Percentiles rank a stretch among this genome's conserved stretches.
These are phyloP conservation scores for Fusarium guadeloupense DNA, from an alignment of 2,329 filamentous ascomycete genomes.

Conservation along the genomic window DNA sequence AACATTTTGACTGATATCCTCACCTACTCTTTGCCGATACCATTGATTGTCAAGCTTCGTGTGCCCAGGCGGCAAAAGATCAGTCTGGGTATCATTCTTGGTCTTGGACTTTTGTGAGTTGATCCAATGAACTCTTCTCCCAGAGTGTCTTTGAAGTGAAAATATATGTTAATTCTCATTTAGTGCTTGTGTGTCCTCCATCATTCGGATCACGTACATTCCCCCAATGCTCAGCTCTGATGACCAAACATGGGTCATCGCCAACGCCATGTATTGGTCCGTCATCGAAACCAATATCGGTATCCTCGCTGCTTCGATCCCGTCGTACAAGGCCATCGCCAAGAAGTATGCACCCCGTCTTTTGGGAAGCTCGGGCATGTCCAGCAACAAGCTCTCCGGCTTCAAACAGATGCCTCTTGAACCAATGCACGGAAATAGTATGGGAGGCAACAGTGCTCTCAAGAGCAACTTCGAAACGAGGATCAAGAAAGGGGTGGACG, in stretches of 20 bases:
- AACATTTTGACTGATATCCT: constrained; percentile 25
- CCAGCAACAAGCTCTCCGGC: constrained; percentile 22
- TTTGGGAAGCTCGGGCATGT: constrained; percentile 21
- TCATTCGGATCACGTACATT: constrained; percentile 31
- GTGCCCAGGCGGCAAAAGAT: constrained; percentile 27
- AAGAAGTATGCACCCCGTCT: constrained; percentile 29
- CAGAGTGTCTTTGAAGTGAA: rapidly evolving
- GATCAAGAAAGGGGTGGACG: constrained; percentile 4
- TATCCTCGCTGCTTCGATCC: constrained; percentile 28
- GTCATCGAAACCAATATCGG: constrained; percentile 32
- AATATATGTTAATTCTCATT: not conserved
- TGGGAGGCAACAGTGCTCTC: not conserved
- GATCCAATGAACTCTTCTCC: not conserved
- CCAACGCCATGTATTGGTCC: constrained; percentile 32
- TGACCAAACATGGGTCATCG: constrained; percentile 24
- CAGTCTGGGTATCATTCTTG: constrained; percentile 15
- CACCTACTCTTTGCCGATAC: constrained; percentile 14
- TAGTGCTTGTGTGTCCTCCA: constrained; percentile 24
- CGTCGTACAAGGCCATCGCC: constrained; percentile 28
- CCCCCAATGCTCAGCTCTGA: constrained; percentile 28
- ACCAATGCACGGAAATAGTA: not conserved
- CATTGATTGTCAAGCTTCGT: constrained; percentile 10
- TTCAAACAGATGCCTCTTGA: constrained; percentile 34
- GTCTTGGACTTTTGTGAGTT: constrained; percentile 24
- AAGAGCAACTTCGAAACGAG: constrained; percentile 19